Evolutionary conservation across 768 basidiomycete species (phyloP).

Genomic region (Lactifluus hygrophoroides): DNA sequence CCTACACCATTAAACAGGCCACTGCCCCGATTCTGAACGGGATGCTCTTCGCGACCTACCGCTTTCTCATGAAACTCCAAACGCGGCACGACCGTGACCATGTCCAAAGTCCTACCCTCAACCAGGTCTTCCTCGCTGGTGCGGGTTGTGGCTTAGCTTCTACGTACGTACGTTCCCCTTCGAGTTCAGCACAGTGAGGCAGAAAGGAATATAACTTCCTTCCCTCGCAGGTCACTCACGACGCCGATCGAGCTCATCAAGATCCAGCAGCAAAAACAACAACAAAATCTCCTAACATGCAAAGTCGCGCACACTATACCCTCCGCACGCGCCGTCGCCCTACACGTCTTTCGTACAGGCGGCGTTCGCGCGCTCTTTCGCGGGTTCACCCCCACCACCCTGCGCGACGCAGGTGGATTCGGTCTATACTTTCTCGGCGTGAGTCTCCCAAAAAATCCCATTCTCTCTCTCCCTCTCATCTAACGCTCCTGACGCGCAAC

Average conservation of each 20-base stretch:
- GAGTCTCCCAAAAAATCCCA: neutral
- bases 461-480: neutral
- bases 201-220: neutral
- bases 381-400: conserved; percentile 61
- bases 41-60: conserved; percentile 78
- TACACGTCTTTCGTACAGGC: conserved; percentile 42
- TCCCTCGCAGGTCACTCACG: conserved; percentile 49
- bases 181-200: neutral
- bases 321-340: conserved; percentile 41
- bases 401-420: conserved; percentile 67
- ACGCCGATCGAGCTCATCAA: conserved; percentile 85
- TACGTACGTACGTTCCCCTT: conserved; percentile 46
- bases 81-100: conserved; percentile 31
- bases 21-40: conserved; percentile 76
- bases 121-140: conserved; percentile 71
- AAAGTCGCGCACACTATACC: neutral
- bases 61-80: conserved; percentile 66
- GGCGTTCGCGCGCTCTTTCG: conserved; percentile 69
- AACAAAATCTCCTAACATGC: conserved; percentile 19
- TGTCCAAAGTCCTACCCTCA: conserved; percentile 46
- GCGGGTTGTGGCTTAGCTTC: conserved; percentile 70
- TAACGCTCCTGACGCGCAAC: neutral
- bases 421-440: conserved; percentile 64
- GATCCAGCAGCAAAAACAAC: conserved; percentile 65
- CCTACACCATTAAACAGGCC: conserved; percentile 34